A percentile compares a stretch with the other conserved stretches of the same genome.
phyloP scores from a whole-genome alignment of 331 rosid genomes.

The Arachis monticola region DNA sequence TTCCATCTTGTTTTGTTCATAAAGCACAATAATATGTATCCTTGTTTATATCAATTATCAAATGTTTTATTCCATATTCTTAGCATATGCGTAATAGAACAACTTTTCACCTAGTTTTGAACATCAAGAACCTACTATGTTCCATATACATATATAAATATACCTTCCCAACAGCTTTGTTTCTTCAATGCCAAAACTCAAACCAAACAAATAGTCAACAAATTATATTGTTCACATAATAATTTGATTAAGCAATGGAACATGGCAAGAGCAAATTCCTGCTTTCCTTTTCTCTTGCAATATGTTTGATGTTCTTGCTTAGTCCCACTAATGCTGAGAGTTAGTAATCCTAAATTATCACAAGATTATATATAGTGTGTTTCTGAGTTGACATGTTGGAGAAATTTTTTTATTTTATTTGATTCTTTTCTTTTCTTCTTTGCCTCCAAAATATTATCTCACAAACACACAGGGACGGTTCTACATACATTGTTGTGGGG shows the following conservation, averaged over 20 bases:
- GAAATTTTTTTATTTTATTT: too few species aligned
- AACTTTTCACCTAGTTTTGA: slow-evolving; percentile 30
- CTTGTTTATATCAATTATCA: slow-evolving; percentile 39
- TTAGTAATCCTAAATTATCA: neutral
- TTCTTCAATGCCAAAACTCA: slow-evolving; percentile 1
- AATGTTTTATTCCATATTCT: slow-evolving; percentile 46
- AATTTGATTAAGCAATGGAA: slow-evolving; percentile 39
- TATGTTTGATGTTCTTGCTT: slow-evolving; percentile 29
- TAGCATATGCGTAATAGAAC: slow-evolving; percentile 36
- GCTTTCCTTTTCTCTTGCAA: slow-evolving; percentile 36
- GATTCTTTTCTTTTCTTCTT: too few species aligned
- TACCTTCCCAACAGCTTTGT: neutral
- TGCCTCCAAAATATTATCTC: too few species aligned
- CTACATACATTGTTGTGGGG: too few species aligned
- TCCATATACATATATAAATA: slow-evolving; percentile 40
- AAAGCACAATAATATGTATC: neutral
- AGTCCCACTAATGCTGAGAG: slow-evolving; percentile 30
- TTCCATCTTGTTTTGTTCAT: slow-evolving; percentile 22
- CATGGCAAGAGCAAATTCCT: slow-evolving; percentile 34
- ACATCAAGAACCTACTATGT: slow-evolving; percentile 10
- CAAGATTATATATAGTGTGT: neutral
- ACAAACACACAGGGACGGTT: too few species aligned
- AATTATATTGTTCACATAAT: slow-evolving; percentile 3
- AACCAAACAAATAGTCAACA: neutral
- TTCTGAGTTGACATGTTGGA: too few species aligned